A percentile compares a stretch with the other conserved stretches of the same genome.
phyloP scores from a whole-genome alignment of 2,329 filamentous ascomycete genomes.

The Thielaviopsis cerberus region DNA sequence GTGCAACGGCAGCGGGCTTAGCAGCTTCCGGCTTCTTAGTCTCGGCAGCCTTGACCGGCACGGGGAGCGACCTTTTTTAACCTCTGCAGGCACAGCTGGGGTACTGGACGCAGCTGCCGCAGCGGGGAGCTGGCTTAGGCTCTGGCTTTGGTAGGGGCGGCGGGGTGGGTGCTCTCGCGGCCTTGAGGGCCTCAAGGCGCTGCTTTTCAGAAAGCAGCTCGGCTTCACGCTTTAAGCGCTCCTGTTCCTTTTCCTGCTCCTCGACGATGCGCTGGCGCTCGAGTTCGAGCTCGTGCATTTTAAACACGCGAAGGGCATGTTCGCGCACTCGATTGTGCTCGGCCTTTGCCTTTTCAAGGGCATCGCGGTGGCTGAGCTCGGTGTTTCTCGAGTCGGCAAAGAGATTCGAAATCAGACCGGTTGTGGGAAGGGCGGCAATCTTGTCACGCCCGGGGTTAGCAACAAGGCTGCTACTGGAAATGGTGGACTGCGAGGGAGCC shows the following conservation, averaged over 20 bases:
- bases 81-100: neutral
- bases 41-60: neutral
- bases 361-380: slow-evolving; percentile 43
- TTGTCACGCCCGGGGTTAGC: slow-evolving; percentile 20
- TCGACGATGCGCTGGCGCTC: slow-evolving; percentile 26
- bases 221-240: slow-evolving; percentile 27
- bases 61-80: neutral
- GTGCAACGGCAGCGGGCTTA: too few species aligned
- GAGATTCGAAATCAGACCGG: slow-evolving; percentile 36
- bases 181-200: slow-evolving; percentile 28
- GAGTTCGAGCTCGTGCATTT: slow-evolving; percentile 28
- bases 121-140: slow-evolving; percentile 5
- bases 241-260: slow-evolving; percentile 27
- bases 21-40: neutral
- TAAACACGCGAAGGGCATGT: slow-evolving; percentile 28
- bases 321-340: slow-evolving; percentile 48
- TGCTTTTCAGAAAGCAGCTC: slow-evolving; percentile 28
- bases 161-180: slow-evolving; percentile 26
- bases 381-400: slow-evolving; percentile 44
- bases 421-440: slow-evolving; percentile 23
- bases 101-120: neutral
- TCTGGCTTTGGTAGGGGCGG: slow-evolving; percentile 19
- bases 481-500: slow-evolving; percentile 4
- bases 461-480: slow-evolving; percentile 10
- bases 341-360: slow-evolving; percentile 44